Percentiles rank a stretch among this genome's conserved stretches.
Evolutionary conservation across 169 alveolate genomes (phyloP).

Genomic region (Eimeria necatrix): DNA sequence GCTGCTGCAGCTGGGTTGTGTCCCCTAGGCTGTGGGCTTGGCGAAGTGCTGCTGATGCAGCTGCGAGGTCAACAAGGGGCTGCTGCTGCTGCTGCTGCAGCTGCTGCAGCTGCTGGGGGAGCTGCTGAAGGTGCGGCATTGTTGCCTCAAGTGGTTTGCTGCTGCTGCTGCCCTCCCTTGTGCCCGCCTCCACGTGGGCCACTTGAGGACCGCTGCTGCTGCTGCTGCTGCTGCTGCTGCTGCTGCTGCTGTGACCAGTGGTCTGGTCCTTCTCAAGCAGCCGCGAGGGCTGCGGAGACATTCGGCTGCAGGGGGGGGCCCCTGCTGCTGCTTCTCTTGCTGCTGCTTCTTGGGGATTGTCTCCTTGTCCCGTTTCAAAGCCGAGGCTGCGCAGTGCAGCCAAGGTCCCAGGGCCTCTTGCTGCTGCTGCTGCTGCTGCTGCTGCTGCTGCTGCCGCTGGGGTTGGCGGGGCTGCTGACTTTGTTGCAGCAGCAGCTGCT

Average conservation of each 20-base stretch:
- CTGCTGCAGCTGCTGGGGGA: conserved; percentile 38
- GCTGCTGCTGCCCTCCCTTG: not conserved
- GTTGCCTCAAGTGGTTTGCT: not conserved
- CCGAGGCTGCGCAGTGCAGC: too few relatives aligned
- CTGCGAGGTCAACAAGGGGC: not conserved
- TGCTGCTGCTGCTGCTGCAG: conserved; percentile 30
- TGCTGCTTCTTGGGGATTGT: too few relatives aligned
- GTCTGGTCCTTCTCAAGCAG: not conserved
- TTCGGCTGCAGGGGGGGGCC: not conserved
- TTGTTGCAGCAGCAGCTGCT: not conserved
- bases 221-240: too few relatives aligned
- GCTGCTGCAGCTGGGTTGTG: conserved; percentile 46
- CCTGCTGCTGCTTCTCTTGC: not conserved
- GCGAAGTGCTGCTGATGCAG: conserved; percentile 27
- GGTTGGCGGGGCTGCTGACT: too few relatives aligned
- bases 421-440: not conserved
- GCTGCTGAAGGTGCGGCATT: not conserved
- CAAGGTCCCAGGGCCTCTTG: not conserved
- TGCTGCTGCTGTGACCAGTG: too few relatives aligned
- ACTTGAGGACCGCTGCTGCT: too few relatives aligned
- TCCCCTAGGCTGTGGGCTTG: conserved; percentile 7
- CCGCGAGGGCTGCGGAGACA: not conserved
- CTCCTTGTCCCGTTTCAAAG: too few relatives aligned
- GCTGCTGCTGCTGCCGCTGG: conserved; percentile 41
- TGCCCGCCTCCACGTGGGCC: not conserved